Evolutionary conservation across 768 basidiomycete species (phyloP).

Genomic region (Gloeostereum incarnatum): DNA sequence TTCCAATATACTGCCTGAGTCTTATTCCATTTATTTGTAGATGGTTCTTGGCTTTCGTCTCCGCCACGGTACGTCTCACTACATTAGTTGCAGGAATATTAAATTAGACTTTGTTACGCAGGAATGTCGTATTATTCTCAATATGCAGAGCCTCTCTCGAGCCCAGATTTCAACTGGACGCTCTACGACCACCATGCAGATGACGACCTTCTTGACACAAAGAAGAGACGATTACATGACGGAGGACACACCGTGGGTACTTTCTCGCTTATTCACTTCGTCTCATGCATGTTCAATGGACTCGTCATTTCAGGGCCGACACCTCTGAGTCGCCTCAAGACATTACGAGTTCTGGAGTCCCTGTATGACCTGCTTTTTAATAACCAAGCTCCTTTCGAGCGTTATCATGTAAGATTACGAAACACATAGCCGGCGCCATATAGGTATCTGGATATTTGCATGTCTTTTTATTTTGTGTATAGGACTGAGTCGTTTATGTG

Average conservation of each 20-base stretch:
- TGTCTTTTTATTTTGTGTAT: no score
- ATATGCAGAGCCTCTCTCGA: conserved; percentile 7
- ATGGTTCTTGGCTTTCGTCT: conserved; percentile 7
- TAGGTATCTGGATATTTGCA: no score
- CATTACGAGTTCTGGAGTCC: not conserved
- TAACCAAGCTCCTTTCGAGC: not conserved
- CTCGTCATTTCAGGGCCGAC: conserved; percentile 1
- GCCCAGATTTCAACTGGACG: not conserved
- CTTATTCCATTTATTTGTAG: not conserved
- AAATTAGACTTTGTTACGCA: no score
- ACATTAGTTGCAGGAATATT: no score
- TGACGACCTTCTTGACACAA: conserved; percentile 7
- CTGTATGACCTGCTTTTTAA: not conserved
- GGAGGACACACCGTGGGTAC: not conserved
- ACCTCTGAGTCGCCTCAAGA: not conserved
- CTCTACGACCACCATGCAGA: conserved; percentile 3
- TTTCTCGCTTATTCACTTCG: not conserved
- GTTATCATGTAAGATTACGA: not conserved
- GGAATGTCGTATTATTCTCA: conserved; percentile 11
- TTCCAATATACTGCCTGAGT: not conserved
- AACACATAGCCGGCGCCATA: not conserved
- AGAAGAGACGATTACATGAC: conserved; percentile 1
- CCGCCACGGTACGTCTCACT: conserved; percentile 7
- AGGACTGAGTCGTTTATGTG: no score
- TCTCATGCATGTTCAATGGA: not conserved